These are phyloP conservation scores for Anethum foeniculum DNA, from an alignment of 140 eudicot genomes.

Conservation along the genomic window DNA sequence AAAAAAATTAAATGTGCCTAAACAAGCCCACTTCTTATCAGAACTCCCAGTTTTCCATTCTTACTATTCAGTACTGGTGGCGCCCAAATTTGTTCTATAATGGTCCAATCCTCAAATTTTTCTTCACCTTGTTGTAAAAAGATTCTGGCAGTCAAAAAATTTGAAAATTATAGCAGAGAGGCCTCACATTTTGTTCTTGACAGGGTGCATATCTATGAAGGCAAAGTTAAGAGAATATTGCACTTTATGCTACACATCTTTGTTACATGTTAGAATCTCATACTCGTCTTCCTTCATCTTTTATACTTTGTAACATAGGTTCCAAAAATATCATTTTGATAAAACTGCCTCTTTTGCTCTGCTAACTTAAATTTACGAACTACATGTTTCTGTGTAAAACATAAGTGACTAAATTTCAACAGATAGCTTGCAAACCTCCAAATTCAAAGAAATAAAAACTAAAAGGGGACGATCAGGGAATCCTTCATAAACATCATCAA, in stretches of 20 bases:
- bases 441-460: not conserved
- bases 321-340: not conserved
- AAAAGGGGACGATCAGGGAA: not conserved
- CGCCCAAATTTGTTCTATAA: too few relatives aligned
- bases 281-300: not conserved
- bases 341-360: not conserved
- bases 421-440: not conserved
- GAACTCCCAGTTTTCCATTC: too few relatives aligned
- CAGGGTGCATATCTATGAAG: not conserved
- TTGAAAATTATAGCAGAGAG: too few relatives aligned
- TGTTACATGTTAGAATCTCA: not conserved
- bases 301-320: not conserved
- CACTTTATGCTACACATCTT: not conserved
- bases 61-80: too few relatives aligned
- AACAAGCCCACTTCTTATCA: too few relatives aligned
- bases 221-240: not conserved
- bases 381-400: not conserved
- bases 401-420: not conserved
- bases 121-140: too few relatives aligned
- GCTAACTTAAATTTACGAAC: not conserved
- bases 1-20: too few relatives aligned
- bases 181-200: too few relatives aligned
- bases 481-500: not conserved
- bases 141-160: too few relatives aligned
- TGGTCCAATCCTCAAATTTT: too few relatives aligned